A percentile compares a stretch with the other conserved stretches of the same genome.
These are phyloP conservation scores for Hanseniaspora lachancei DNA, from an alignment of 805 yeast species.

Conservation along the genomic window DNA sequence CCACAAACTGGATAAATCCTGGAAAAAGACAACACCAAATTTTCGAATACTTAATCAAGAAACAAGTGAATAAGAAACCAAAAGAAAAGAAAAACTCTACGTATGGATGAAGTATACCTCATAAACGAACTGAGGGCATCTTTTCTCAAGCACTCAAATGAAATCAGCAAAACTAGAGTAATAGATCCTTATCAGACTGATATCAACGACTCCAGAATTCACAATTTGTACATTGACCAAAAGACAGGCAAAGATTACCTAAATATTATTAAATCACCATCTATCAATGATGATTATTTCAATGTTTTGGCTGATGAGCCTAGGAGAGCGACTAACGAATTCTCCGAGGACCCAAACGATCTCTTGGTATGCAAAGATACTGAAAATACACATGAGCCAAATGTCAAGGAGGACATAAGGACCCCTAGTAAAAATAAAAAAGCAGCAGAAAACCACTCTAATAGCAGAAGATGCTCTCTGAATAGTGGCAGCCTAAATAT, in stretches of 20 bases:
- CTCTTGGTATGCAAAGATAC: too few species aligned
- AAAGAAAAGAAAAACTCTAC: background rate
- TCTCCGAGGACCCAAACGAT: background rate
- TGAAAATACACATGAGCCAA: background rate
- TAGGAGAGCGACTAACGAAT: background rate
- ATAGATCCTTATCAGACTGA: slow-evolving; percentile 1
- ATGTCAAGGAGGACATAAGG: background rate
- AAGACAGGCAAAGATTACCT: slow-evolving; percentile 3
- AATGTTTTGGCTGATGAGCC: background rate
- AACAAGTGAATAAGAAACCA: background rate
- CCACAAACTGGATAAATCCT: too few species aligned
- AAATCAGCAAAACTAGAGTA: slow-evolving; percentile 3
- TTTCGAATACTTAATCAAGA: too few species aligned
- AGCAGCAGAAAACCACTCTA: background rate
- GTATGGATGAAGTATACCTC: slow-evolving; percentile 10
- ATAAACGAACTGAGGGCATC: slow-evolving; percentile 12
- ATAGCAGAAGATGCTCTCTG: background rate
- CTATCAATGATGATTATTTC: slow-evolving; percentile 12
- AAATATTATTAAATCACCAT: slow-evolving; percentile 5
- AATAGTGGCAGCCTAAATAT: background rate
- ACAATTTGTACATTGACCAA: slow-evolving; percentile 2
- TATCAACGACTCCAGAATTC: background rate
- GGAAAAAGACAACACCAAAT: too few species aligned
- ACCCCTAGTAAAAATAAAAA: background rate
- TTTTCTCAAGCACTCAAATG: slow-evolving; percentile 10